These are phyloP conservation scores for Penicillium sp. DNA, from an alignment of 2,329 filamentous ascomycete species.

Conservation along the genomic window DNA sequence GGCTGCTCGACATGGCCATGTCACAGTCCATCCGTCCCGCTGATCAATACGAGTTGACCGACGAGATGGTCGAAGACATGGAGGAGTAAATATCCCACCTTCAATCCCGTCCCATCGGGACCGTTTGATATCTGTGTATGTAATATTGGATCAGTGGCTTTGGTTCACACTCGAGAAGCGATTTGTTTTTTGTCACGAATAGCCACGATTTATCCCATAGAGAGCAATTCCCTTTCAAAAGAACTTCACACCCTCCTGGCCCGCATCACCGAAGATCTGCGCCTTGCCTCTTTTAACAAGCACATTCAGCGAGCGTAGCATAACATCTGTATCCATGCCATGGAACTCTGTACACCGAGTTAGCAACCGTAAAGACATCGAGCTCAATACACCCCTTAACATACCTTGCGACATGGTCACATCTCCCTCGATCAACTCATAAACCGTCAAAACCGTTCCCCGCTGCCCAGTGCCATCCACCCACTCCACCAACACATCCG, in stretches of 20 bases:
- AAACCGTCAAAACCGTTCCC: conserved; percentile 84
- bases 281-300: conserved; percentile 89
- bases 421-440: conserved; percentile 89
- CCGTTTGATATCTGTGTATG: conserved; percentile 3
- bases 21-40: conserved; percentile 74
- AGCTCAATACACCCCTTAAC: conserved; percentile 22
- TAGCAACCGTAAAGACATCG: conserved; percentile 1
- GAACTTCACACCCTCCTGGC: conserved; percentile 92
- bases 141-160: conserved; percentile 2
- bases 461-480: conserved; percentile 85
- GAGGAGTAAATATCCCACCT: conserved; percentile 18
- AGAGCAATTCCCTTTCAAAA: conserved; percentile 60
- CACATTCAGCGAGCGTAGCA: conserved; percentile 75
- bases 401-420: conserved; percentile 68
- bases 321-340: conserved; percentile 80
- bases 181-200: conserved; percentile 22
- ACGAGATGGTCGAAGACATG: conserved; percentile 29
- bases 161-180: conserved; percentile 10
- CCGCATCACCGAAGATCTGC: conserved; percentile 88
- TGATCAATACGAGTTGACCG: conserved; percentile 56
- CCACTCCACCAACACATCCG: conserved; percentile 72
- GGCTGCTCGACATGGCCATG: conserved; percentile 89
- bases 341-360: conserved; percentile 66
- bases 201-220: conserved; percentile 22
- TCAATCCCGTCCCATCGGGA: background rate